Percentiles rank a stretch among this genome's conserved stretches.
Conservation (phyloP, 1,284 basidiomycete genomes). For the Volvariella surrecta region DNA sequence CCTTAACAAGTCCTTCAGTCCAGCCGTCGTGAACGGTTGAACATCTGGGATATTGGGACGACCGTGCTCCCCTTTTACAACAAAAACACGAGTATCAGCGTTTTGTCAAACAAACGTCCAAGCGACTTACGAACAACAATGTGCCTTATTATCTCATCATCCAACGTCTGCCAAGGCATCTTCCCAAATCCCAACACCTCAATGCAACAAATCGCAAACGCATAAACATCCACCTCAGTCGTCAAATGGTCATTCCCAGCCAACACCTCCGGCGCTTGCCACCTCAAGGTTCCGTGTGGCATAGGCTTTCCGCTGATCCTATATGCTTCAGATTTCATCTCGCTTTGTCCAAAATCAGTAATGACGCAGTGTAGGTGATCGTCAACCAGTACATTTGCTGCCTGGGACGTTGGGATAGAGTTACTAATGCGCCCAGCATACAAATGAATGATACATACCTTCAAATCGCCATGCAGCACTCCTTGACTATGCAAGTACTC, state of each 20-base stretch:
- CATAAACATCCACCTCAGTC: constrained; percentile 58
- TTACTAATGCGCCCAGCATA: neutral
- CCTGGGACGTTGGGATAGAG: constrained; percentile 27
- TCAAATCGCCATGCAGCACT: constrained; percentile 68
- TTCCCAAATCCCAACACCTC: constrained; percentile 61
- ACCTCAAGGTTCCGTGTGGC: constrained; percentile 53
- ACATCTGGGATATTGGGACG: constrained; percentile 17
- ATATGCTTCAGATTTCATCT: constrained; percentile 65
- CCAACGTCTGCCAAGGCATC: constrained; percentile 50
- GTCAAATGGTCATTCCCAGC: constrained; percentile 42
- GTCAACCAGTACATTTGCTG: constrained; percentile 66
- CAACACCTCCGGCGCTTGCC: constrained; percentile 72
- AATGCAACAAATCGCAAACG: constrained; percentile 63
- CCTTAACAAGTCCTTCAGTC: constrained; percentile 22
- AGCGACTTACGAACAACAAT: constrained; percentile 48
- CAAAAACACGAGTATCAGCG: neutral
- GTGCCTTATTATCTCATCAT: constrained; percentile 50
- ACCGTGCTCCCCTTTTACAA: constrained; percentile 38
- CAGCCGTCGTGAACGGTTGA: constrained; percentile 22
- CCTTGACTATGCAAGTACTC: constrained; percentile 48
- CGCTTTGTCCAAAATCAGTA: constrained; percentile 73
- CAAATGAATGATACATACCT: constrained; percentile 28
- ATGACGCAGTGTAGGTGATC: constrained; percentile 59
- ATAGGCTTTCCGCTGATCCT: constrained; percentile 43
- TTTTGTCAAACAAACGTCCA: constrained; percentile 1